Evolutionary conservation across 108 stramenopile species (phyloP), one percentile per base, ranked within the genome.

Genomic region (Skeletonema costatum): DNA sequence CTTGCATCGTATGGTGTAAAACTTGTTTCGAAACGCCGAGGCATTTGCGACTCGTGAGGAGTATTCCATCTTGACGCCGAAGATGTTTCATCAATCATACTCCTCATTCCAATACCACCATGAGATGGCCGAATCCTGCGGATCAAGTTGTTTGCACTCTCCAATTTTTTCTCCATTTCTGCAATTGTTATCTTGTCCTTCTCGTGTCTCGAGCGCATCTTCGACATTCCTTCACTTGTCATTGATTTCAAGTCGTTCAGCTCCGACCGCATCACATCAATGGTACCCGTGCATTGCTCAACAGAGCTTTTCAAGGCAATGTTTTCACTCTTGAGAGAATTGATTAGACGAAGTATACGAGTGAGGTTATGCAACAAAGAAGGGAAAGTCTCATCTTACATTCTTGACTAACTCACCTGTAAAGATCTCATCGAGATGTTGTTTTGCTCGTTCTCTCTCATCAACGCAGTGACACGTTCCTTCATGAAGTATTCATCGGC

Each of bases 341-440:
- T 60, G 39, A 41, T 41, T 12, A 10, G 39, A 41, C 39, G 39
- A 46, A 61, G 9, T 8, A 61, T 4, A 3, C 2, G 0, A 61
- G 60, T 61, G 25, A 61, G 60, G 3, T 35, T 61, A 14, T 25
- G 14, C 21, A 61, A 1, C 29, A 31, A 29, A 58, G 8, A 19
- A 5, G 16, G 60, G 14, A 9, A 60, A 61, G 25, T 31, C 1
- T 29, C 19, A 61, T 35, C 41, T 46, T 4, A 11, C 31, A 21
- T 14, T 3, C 19, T 4, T 42, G n/a, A 36, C 30, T 9, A 73
- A 63, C 60, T 61, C 32, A 73, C 71, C 59, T 73, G 73, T 19
- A 83, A 67, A 32, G 73, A 64, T 44, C 76, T 73, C 76, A 83
- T 74, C 19, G 82, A 76, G 38, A 83, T 83, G 41, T 83, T 83